Base-by-base conservation (phyloP, 768 basidiomycete species). In the Tricholoma flavovirens region DNA sequence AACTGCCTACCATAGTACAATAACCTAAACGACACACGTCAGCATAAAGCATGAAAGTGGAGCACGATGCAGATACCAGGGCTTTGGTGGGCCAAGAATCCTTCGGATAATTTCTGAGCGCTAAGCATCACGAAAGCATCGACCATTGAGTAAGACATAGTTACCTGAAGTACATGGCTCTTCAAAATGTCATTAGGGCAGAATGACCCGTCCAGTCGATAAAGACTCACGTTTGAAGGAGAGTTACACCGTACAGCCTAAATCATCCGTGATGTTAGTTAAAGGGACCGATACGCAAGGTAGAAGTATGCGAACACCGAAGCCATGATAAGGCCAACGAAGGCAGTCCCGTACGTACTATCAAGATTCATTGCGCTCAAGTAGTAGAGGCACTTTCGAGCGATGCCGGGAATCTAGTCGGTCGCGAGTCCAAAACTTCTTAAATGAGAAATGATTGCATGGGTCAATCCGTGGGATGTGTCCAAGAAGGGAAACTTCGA, bases 181-280 rank as follows among this genome's bases (percentile, higher is more conserved):
- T 78, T 42, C 19, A 14, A 53, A 50, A 29, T 10, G 33, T 45
- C 12, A 58, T 42, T 59, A 35, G 55, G 38, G 14, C 24, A 24
- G 22, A 30, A 49, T 17, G 26, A 38, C 26, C 14, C 15, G 45
- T 51, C 45, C 38, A 33, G 3, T 36, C 15, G 17, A 38, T 43
- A 51, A 45, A 30, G 17, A 67, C 73, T 60, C 59, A 76, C 73
- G 73, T 73, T 55, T 77, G 73, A 19, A 79, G 62, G 30, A 79
- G 60, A 6, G 78, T 79, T 22, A 78, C 73, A 33, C 79, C 79
- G 62, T 77, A 80, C 42, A 79, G 60, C 35, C 77, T 80, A 62
- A 7, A 32, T 12, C 24, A 19, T 14, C 52, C n/a, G 50, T 49
- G 38, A 49, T n/a, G 46, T 49, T 49, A 51, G 40, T 49, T 46